Evolutionary conservation across 2,329 filamentous ascomycete species (phyloP).

Genomic region (Trichoderma arundinaceum): DNA sequence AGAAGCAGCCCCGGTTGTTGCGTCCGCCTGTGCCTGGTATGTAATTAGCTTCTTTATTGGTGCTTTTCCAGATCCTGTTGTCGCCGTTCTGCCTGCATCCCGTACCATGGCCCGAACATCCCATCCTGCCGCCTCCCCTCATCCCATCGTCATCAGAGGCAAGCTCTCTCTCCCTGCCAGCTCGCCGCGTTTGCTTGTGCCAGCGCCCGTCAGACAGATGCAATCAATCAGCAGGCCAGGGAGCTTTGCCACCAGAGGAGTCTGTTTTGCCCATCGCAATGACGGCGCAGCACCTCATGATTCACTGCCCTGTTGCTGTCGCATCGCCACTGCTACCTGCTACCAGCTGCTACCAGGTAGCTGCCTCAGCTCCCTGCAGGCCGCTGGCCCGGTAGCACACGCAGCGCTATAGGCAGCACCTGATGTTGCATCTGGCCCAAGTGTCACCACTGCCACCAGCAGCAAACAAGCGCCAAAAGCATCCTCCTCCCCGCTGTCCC

Average conservation of each 20-base stretch:
- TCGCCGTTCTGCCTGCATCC: not conserved
- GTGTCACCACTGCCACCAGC: not conserved
- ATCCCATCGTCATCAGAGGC: not conserved
- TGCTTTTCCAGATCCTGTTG: not conserved
- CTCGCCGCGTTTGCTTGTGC: not conserved
- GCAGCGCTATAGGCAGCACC: not conserved
- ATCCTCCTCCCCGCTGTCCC: conserved; percentile 2
- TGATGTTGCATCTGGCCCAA: not conserved
- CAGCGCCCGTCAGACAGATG: not conserved
- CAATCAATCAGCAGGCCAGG: not conserved
- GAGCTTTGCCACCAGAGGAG: not conserved
- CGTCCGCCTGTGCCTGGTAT: conserved; percentile 1
- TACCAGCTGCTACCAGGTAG: no score
- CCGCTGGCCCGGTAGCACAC: no score
- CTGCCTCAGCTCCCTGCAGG: no score
- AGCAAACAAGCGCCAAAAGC: conserved; percentile 13
- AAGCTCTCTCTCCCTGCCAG: not conserved
- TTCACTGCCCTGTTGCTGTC: not conserved
- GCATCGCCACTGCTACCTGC: not conserved
- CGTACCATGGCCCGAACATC: not conserved
- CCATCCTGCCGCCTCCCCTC: not conserved
- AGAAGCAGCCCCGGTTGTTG: not conserved
- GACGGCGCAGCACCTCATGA: not conserved
- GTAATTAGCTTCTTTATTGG: not conserved
- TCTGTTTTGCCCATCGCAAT: no score